Evolutionary conservation across 441 rosid species (phyloP).

Genomic region (Lagerstroemia fauriei): DNA sequence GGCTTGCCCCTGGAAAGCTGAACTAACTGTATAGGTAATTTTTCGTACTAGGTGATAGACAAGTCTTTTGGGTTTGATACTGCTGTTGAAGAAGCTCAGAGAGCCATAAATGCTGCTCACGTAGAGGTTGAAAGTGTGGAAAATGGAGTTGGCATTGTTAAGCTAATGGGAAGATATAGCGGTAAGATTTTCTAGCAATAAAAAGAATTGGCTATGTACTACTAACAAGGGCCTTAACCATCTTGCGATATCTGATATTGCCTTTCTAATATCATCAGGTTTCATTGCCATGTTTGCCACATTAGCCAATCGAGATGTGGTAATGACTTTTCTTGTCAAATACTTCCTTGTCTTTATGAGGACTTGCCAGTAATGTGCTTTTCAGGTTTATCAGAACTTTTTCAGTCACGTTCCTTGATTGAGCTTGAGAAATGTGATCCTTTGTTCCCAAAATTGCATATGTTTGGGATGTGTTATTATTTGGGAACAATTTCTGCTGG

Average conservation of each 20-base stretch:
- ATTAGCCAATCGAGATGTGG: slow-evolving; percentile 79
- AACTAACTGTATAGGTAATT: not conserved
- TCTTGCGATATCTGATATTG: slow-evolving; percentile 8
- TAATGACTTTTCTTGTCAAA: slow-evolving; percentile 36
- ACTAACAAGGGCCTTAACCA: not conserved
- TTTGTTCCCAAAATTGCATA: not conserved
- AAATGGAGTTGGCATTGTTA: slow-evolving; percentile 71
- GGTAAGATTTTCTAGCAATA: slow-evolving; percentile 41
- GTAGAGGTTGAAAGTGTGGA: slow-evolving; percentile 76
- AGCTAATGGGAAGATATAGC: slow-evolving; percentile 79
- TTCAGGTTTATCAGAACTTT: not conserved
- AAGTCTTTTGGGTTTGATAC: slow-evolving; percentile 77
- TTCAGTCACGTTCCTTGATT: not conserved
- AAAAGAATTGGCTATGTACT: not conserved
- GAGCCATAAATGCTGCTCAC: slow-evolving; percentile 80
- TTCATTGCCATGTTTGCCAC: slow-evolving; percentile 73
- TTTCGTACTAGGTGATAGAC: slow-evolving; percentile 54
- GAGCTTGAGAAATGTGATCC: not conserved
- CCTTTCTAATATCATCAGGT: slow-evolving; percentile 44
- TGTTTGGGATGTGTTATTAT: not conserved
- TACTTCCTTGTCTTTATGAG: not conserved
- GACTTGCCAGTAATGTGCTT: not conserved
- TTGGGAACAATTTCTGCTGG: not conserved
- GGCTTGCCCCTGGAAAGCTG: not conserved
- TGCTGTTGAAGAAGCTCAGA: slow-evolving; percentile 74